A percentile compares a stretch with the other conserved stretches of the same genome.
Evolutionary conservation across 2,329 filamentous ascomycete species (phyloP).

Genomic region (Fusarium staphyleae): DNA sequence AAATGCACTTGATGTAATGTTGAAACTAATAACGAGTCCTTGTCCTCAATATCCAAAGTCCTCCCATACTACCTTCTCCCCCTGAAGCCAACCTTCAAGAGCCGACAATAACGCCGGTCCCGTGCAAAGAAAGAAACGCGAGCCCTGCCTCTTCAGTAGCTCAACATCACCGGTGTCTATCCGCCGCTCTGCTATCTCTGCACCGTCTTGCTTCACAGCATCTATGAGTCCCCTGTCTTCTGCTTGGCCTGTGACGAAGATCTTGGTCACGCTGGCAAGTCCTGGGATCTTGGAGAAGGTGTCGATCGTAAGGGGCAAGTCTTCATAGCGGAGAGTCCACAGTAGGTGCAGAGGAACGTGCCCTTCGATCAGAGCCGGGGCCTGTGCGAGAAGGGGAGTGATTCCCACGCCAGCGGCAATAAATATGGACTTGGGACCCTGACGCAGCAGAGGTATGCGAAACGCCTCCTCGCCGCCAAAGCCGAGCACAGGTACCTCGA

Average conservation of each 20-base stretch:
- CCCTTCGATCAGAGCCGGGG: conserved; percentile 53
- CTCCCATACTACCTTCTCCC: conserved; percentile 63
- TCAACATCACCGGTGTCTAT: conserved; percentile 54
- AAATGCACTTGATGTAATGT: too few species aligned
- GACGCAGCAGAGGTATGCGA: conserved; percentile 42
- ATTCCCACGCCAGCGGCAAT: conserved; percentile 84
- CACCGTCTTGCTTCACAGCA: conserved; percentile 47
- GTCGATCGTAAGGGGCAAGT: conserved; percentile 69
- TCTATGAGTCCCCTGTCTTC: conserved; percentile 47
- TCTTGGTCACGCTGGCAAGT: conserved; percentile 58
- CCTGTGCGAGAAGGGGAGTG: conserved; percentile 78
- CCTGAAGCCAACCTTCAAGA: conserved; percentile 60
- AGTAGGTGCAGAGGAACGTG: conserved; percentile 60
- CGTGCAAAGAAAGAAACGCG: conserved; percentile 61
- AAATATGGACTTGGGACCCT: conserved; percentile 58
- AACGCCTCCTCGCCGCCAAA: conserved; percentile 70
- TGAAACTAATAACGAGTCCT: too few species aligned
- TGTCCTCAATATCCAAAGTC: conserved; percentile 63
- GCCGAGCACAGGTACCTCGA: conserved; percentile 73
- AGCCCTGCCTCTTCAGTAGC: conserved; percentile 47
- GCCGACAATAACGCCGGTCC: conserved; percentile 51
- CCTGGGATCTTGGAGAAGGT: conserved; percentile 59
- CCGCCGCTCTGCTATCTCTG: conserved; percentile 47
- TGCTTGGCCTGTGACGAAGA: conserved; percentile 69
- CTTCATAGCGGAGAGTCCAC: conserved; percentile 71